A percentile compares a stretch with the other conserved stretches of the same genome.
These are phyloP conservation scores for Citrus sinensis DNA, from an alignment of 345 rosid species.

Conservation along the genomic window DVS_A1.0 CM039162.1:7078501-7079000, in stretches of 20 bases:
- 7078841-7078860: constrained; percentile 87
- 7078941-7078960: constrained; percentile 6
- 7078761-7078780: background rate
- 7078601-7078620: background rate
- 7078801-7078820: background rate
- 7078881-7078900: constrained; percentile 89
- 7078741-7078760: background rate
- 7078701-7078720: background rate
- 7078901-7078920: constrained; percentile 76
- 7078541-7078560: background rate
- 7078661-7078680: background rate
- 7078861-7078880: constrained; percentile 92
- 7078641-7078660: background rate
- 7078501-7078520: background rate
- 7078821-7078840: constrained; percentile 2
- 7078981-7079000: background rate
- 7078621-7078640: background rate
- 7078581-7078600: no score
- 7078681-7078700: background rate
- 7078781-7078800: background rate
- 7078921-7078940: constrained; percentile 83
- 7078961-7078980: background rate
- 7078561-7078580: background rate
- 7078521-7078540: background rate
- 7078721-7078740: background rate